phyloP scores from a whole-genome alignment of 805 yeast species.

The Zygotorulaspora chibaensis region DNA sequence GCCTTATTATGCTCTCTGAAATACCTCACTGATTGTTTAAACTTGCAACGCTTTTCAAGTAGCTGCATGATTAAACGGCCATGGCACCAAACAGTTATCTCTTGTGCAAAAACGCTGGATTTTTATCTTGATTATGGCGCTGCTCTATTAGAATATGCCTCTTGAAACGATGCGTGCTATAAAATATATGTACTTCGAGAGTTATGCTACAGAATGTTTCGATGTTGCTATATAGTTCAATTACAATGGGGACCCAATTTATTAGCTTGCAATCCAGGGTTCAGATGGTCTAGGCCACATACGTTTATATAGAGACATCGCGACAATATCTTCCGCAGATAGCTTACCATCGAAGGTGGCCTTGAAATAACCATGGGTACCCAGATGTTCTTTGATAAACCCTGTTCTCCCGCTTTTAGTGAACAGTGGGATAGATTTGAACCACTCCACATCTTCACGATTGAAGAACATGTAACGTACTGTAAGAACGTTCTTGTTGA shows the following conservation, averaged over 20 bases:
- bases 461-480: conserved; percentile 97
- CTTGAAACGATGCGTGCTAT: too few relatives aligned
- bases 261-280: conserved; percentile 5
- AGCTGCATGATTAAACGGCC: too few relatives aligned
- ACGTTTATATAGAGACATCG: conserved; percentile 89
- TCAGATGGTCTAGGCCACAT: conserved; percentile 71
- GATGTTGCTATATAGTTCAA: too few relatives aligned
- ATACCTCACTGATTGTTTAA: too few relatives aligned
- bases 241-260: not conserved
- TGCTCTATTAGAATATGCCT: too few relatives aligned
- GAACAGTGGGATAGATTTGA: conserved; percentile 86
- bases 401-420: conserved; percentile 93
- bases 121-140: too few relatives aligned
- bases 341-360: conserved; percentile 90
- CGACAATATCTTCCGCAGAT: conserved; percentile 87
- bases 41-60: too few relatives aligned
- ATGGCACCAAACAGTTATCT: too few relatives aligned
- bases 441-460: conserved; percentile 81
- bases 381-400: conserved; percentile 88
- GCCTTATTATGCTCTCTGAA: too few relatives aligned
- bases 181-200: not conserved
- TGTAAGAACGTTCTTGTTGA: conserved; percentile 88
- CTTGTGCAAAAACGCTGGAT: too few relatives aligned
- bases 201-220: not conserved
- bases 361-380: conserved; percentile 97